These are phyloP conservation scores for Pseudogymnoascus sp. DNA, from an alignment of 2,329 filamentous ascomycete genomes.

Conservation along the genomic window DNA sequence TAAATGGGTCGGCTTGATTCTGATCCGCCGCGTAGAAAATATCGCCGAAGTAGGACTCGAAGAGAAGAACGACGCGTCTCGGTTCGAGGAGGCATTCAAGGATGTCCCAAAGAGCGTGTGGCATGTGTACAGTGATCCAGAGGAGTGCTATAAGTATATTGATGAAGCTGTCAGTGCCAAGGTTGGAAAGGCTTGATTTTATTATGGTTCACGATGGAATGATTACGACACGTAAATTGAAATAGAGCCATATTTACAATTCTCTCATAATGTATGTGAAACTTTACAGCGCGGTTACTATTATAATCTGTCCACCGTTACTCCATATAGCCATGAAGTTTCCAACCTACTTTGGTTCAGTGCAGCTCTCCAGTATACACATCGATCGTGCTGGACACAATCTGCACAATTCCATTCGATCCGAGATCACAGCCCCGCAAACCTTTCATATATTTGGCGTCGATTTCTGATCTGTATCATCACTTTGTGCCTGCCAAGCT, in stretches of 20 bases:
- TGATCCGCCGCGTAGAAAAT: conserved; percentile 76
- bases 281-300: neutral
- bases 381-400: neutral
- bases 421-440: neutral
- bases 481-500: neutral
- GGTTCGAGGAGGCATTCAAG: conserved; percentile 80
- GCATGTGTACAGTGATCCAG: conserved; percentile 75
- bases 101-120: conserved; percentile 64
- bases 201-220: neutral
- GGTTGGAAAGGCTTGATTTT: neutral
- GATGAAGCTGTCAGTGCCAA: conserved; percentile 21
- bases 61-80: conserved; percentile 62
- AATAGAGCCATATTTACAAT: neutral
- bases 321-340: neutral
- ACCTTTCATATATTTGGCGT: neutral
- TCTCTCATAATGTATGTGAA: neutral
- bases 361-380: neutral
- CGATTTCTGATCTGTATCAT: neutral
- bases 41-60: conserved; percentile 63
- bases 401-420: neutral
- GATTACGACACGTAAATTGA: neutral
- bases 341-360: neutral
- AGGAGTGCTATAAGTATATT: conserved; percentile 49
- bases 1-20: conserved; percentile 74
- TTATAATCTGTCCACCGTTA: neutral